A percentile compares a stretch with the other conserved stretches of the same genome.
phyloP scores from a whole-genome alignment of 768 basidiomycete species.

The button mushroom (Agaricus bisporus) region DNA sequence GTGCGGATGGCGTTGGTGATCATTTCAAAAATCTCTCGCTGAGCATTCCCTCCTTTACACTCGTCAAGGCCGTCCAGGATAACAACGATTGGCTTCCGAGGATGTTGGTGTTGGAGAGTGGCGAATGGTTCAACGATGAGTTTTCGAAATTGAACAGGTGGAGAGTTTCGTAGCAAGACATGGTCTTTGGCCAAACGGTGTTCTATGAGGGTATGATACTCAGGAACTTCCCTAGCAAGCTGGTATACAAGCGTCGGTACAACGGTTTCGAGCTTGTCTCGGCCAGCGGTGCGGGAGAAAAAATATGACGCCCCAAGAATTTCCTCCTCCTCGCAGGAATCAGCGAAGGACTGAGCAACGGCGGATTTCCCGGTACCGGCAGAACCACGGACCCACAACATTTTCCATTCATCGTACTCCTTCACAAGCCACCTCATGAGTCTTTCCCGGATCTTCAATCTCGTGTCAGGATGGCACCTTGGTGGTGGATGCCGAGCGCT shows the following conservation, averaged over 20 bases:
- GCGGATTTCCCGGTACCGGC: slow-evolving; percentile 1
- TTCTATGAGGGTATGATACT: background rate
- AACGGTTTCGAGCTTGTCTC: background rate
- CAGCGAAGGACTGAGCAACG: no score
- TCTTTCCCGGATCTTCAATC: background rate
- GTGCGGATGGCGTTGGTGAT: no score
- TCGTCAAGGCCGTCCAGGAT: background rate
- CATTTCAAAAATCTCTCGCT: no score
- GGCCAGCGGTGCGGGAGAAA: no score
- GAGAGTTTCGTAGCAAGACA: background rate
- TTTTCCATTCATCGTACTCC: background rate
- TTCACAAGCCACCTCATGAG: background rate
- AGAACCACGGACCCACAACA: slow-evolving; percentile 1
- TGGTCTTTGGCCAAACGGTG: background rate
- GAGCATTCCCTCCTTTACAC: no score
- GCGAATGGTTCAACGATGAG: background rate
- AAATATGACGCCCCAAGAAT: no score
- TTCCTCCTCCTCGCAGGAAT: no score
- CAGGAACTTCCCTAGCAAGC: background rate
- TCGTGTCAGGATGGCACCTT: background rate
- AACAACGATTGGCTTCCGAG: background rate
- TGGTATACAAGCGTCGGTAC: background rate
- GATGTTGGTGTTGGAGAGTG: background rate
- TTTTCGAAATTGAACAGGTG: background rate
- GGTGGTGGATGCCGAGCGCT: background rate